Conservation (phyloP, 805 yeast species). For the Candida germanica region DNA sequence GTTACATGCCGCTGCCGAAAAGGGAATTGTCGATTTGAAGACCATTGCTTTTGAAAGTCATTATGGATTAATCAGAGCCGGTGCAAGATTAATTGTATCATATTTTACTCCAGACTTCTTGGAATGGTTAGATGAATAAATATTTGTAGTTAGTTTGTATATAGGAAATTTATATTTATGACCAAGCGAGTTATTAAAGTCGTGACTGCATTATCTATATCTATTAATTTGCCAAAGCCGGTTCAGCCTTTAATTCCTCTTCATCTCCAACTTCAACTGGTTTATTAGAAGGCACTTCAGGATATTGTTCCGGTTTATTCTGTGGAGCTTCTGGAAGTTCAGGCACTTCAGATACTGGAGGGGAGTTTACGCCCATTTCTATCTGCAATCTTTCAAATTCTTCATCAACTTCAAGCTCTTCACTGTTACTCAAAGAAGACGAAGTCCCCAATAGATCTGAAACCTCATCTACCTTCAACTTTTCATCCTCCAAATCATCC, state of each 20-base stretch:
- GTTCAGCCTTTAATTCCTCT: neutral
- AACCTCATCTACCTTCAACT: conserved; percentile 73
- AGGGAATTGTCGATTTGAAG: conserved; percentile 85
- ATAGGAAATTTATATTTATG: too few species aligned
- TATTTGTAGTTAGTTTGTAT: too few species aligned
- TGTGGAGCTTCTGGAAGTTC: conserved; percentile 16
- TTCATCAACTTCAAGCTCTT: conserved; percentile 64
- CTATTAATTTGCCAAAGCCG: neutral
- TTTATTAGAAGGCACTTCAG: neutral
- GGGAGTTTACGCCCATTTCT: conserved; percentile 8
- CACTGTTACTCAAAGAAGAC: conserved; percentile 36
- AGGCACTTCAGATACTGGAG: neutral
- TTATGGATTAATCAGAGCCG: conserved; percentile 90
- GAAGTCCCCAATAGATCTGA: conserved; percentile 50
- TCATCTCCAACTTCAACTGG: neutral
- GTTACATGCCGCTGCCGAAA: conserved; percentile 98
- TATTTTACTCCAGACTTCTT: conserved; percentile 95
- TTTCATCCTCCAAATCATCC: conserved; percentile 83
- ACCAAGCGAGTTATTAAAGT: too few species aligned
- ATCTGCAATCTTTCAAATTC: conserved; percentile 52
- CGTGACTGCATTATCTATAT: too few species aligned
- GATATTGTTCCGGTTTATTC: neutral
- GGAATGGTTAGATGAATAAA: conserved; percentile 65
- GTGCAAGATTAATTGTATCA: conserved; percentile 86
- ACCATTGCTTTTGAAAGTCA: conserved; percentile 83